These are phyloP conservation scores for Candida suzukii DNA, from an alignment of 805 yeast genomes.

Conservation along the genomic window DNA sequence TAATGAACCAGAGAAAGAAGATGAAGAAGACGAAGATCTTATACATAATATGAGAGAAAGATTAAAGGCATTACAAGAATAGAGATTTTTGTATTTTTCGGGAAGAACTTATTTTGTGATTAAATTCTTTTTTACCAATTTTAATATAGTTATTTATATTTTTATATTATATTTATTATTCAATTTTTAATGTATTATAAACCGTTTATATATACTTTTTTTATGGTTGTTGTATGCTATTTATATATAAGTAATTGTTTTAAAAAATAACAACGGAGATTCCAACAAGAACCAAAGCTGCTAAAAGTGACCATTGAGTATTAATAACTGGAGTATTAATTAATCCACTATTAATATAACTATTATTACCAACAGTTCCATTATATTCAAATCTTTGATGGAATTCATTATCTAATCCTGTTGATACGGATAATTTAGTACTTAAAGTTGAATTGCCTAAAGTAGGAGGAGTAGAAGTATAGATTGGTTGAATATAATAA, in stretches of 20 bases:
- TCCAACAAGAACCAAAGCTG: constrained; percentile 15
- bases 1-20: constrained; percentile 21
- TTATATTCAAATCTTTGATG: not conserved
- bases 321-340: not conserved
- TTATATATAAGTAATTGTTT: no score
- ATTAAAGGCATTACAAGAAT: constrained; percentile 69
- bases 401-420: no score
- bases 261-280: constrained; percentile 13
- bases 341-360: not conserved
- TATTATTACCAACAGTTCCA: not conserved
- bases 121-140: no score
- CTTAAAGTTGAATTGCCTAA: no score
- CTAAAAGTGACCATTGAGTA: constrained; percentile 9
- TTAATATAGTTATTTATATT: no score
- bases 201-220: no score
- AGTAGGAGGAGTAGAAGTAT: not conserved
- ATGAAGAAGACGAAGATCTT: constrained; percentile 63
- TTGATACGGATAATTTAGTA: no score
- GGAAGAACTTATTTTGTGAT: no score
- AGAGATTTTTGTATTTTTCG: not conserved
- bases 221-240: no score
- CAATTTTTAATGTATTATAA: no score
- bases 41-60: constrained; percentile 86
- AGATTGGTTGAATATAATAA: no score
- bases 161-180: no score